A percentile compares a stretch with the other conserved stretches of the same genome.
Conservation (phyloP, 2,329 filamentous ascomycete genomes). For the Fusarium duplospermum region DNA sequence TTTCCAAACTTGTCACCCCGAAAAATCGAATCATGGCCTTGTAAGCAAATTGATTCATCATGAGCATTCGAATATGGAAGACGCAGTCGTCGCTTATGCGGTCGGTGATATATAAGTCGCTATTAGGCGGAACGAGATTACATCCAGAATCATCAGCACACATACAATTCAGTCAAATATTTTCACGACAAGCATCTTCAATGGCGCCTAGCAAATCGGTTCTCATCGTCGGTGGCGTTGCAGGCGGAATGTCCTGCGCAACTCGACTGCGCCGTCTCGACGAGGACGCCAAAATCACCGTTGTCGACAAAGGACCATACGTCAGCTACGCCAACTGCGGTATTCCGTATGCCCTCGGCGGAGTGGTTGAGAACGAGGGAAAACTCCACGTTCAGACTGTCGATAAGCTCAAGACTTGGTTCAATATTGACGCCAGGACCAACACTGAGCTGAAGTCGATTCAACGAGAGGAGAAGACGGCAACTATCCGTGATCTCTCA, state of each 20-base stretch:
- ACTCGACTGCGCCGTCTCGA: conserved; percentile 16
- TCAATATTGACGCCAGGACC: conserved; percentile 7
- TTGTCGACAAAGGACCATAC: conserved; percentile 14
- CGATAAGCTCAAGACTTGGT: conserved; percentile 8
- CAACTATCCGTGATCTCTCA: not conserved
- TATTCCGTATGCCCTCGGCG: conserved; percentile 13
- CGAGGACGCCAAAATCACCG: conserved; percentile 8
- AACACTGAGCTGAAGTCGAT: conserved; percentile 7
- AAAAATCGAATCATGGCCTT: not conserved
- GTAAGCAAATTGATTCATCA: not conserved
- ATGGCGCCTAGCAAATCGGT: conserved; percentile 6
- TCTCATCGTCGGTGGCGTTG: conserved; percentile 20
- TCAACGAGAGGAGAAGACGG: not conserved
- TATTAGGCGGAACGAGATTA: not conserved
- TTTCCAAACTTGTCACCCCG: not conserved
- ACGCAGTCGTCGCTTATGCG: not conserved
- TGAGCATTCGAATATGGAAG: conserved; percentile 11
- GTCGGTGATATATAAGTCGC: not conserved
- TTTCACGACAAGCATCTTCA: not conserved
- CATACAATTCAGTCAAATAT: not conserved
- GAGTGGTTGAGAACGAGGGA: not conserved
- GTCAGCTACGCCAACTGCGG: conserved; percentile 21
- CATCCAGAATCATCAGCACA: not conserved
- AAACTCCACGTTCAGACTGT: conserved; percentile 6
- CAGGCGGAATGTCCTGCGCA: conserved; percentile 22